These are phyloP conservation scores for Crithidia fasciculata DNA, from an alignment of 208 protist species.

Conservation along the genomic window DNA sequence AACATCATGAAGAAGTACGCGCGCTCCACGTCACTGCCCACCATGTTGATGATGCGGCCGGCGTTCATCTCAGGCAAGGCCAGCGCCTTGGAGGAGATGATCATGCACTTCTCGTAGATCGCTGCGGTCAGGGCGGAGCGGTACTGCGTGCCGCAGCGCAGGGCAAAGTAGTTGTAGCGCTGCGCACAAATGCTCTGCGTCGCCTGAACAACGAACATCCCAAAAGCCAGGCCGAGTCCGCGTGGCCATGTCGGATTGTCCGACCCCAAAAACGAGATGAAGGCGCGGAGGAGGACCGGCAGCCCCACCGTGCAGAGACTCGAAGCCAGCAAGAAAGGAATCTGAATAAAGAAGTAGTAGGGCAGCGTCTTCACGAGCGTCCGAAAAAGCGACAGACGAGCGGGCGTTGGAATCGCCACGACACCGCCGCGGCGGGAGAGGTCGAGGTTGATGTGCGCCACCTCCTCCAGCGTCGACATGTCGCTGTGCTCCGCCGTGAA, in stretches of 20 bases:
- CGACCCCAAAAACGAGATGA: constrained; percentile 31
- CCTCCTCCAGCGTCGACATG: constrained; percentile 39
- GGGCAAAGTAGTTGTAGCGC: constrained; percentile 70
- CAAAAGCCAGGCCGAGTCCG: constrained; percentile 43
- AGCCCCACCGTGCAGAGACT: constrained; percentile 50
- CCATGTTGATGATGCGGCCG: constrained; percentile 87
- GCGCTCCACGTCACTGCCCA: constrained; percentile 38
- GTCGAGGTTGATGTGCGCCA: constrained; percentile 34
- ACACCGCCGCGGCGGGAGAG: constrained; percentile 13
- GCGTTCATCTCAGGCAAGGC: constrained; percentile 63
- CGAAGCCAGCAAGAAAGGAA: constrained; percentile 56
- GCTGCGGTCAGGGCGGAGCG: constrained; percentile 53
- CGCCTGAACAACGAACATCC: constrained; percentile 37
- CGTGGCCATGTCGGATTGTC: constrained; percentile 24
- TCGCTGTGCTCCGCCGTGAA: constrained; percentile 28
- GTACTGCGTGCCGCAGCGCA: constrained; percentile 51
- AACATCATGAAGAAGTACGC: constrained; percentile 62
- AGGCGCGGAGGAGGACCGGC: constrained; percentile 66
- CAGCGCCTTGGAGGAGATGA: constrained; percentile 34
- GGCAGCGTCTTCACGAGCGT: constrained; percentile 42
- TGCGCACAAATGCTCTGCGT: constrained; percentile 41
- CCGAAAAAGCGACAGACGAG: constrained; percentile 15
- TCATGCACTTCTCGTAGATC: constrained; percentile 83
- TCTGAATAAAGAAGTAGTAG: constrained; percentile 42
- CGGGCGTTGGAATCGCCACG: constrained; percentile 30